Conservation (phyloP, 129 eudicot species). For the Erigeron canadensis region DNA sequence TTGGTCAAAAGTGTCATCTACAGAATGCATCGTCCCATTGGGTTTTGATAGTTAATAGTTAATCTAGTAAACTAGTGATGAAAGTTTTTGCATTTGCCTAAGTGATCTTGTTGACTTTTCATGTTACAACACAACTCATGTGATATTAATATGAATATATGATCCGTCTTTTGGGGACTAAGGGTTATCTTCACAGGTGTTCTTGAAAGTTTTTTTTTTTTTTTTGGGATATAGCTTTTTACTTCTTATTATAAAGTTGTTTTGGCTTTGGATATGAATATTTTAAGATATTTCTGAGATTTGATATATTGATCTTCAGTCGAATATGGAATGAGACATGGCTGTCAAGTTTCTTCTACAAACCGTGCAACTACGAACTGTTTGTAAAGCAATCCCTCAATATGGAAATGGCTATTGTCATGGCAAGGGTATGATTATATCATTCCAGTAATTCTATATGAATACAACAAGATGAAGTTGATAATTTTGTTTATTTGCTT, state of each 20-base stretch:
- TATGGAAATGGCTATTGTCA: conserved; percentile 79
- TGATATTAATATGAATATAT: too few species aligned
- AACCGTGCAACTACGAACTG: conserved; percentile 78
- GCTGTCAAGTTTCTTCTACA: conserved; percentile 68
- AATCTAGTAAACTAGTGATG: not conserved
- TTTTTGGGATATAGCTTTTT: not conserved
- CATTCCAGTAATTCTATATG: not conserved
- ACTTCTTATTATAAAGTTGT: not conserved
- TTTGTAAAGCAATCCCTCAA: conserved; percentile 78
- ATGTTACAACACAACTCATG: too few species aligned
- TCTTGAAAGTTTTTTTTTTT: too few species aligned
- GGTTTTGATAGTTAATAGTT: not conserved
- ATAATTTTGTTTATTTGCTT: conserved; percentile 14
- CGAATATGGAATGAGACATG: conserved; percentile 82
- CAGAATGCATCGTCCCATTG: not conserved
- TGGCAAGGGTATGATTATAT: conserved; percentile 61
- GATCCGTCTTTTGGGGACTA: too few species aligned
- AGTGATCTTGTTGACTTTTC: too few species aligned
- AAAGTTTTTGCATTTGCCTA: not conserved
- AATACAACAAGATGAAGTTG: conserved; percentile 11
- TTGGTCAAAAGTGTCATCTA: not conserved
- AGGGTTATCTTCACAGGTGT: too few species aligned
- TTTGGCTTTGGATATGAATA: not conserved
- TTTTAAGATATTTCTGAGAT: not conserved
- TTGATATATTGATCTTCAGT: conserved; percentile 34